phyloP scores from a whole-genome alignment of 2,329 filamentous ascomycete genomes.

The Trichoderma hamatum region DNA sequence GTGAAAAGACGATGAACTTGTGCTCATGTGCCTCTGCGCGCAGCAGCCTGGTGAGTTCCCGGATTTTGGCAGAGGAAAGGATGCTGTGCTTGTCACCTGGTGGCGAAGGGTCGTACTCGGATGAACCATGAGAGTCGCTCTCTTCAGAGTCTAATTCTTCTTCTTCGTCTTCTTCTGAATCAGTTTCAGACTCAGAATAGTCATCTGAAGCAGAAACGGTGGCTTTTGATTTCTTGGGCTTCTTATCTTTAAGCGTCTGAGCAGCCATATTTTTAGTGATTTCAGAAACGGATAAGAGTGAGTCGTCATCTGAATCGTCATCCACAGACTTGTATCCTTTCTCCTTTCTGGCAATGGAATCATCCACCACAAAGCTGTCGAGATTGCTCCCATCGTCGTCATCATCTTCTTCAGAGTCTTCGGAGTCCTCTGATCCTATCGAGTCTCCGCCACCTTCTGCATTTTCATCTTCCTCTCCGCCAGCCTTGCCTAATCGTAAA shows the following conservation, averaged over 20 bases:
- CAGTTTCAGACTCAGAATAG: slow-evolving; percentile 34
- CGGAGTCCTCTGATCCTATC: slow-evolving; percentile 71
- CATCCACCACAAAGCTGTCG: slow-evolving; percentile 59
- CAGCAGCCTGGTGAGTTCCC: slow-evolving; percentile 79
- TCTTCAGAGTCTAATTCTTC: slow-evolving; percentile 32
- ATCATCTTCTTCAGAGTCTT: slow-evolving; percentile 53
- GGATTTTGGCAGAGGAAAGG: slow-evolving; percentile 85
- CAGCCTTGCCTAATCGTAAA: slow-evolving; percentile 71
- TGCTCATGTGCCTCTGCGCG: slow-evolving; percentile 76
- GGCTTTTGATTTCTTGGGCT: neutral
- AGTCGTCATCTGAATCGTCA: slow-evolving; percentile 37
- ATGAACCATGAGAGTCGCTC: slow-evolving; percentile 39
- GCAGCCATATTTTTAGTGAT: slow-evolving; percentile 44
- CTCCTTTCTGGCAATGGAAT: slow-evolving; percentile 47
- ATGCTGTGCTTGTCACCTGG: slow-evolving; percentile 50
- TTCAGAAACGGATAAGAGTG: slow-evolving; percentile 41
- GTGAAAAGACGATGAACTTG: slow-evolving; percentile 98
- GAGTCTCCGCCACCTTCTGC: slow-evolving; percentile 85
- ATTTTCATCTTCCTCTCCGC: slow-evolving; percentile 85
- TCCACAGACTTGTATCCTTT: slow-evolving; percentile 34
- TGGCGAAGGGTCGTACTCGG: slow-evolving; percentile 44
- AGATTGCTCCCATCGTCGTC: slow-evolving; percentile 58
- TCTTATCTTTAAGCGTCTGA: slow-evolving; percentile 41
- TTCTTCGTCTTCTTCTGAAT: slow-evolving; percentile 36
- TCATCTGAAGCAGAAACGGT: slow-evolving; percentile 24